Base-by-base conservation (phyloP, 331 rosid genomes). In the Pyracantha coccinea region DNA sequence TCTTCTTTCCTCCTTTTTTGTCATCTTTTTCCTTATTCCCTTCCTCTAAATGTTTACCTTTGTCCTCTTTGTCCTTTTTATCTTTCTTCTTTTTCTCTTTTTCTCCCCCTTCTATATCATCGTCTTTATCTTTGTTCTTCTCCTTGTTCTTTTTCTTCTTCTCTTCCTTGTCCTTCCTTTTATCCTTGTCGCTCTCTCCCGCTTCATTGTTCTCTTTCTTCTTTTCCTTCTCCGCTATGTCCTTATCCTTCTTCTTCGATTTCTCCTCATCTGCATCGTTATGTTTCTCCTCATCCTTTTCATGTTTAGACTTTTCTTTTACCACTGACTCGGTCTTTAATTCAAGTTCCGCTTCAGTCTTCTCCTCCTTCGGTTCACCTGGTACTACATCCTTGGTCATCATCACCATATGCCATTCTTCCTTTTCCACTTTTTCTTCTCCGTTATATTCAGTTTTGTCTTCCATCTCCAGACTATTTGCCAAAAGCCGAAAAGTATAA, bases 391-490 rank as follows among this genome's bases (percentile, higher is more conserved):
- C 87, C 80, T 80, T 78, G 15, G 75, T 68, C 84, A 80, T 80
- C 58, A 77, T 61, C 72, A 80, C 61, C 50, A 4, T 45, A 24
- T 85, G 80, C 52, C 81, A 4, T 60, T 80, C 75, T 63, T 84
- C 85, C 79, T 50, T 74, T 12, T 50, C 21, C 21, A 69, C 66
- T 44, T n/a, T 66, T 23, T 15, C n/a, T 25, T 47, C 84, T 54
- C 58, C 64, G 14, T 8, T 15, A 5, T 27, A 8, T 50, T 63
- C 41, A n/a, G 87, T 66, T 75, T 81, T 83, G 52, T 75, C 83
- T 73, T 77, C 97, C 92, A 91, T 87, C 81, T 78, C 54, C 63
- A 44, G 72, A 76, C 61, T 63, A 19, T 44, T 78, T 66, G 13
- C 44, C 21, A 7, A 33, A 72, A 33, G 47, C 25, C 7, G 6